phyloP scores from a whole-genome alignment of 1,284 basidiomycete genomes.

The Cryptococcus wingfieldii region DNA sequence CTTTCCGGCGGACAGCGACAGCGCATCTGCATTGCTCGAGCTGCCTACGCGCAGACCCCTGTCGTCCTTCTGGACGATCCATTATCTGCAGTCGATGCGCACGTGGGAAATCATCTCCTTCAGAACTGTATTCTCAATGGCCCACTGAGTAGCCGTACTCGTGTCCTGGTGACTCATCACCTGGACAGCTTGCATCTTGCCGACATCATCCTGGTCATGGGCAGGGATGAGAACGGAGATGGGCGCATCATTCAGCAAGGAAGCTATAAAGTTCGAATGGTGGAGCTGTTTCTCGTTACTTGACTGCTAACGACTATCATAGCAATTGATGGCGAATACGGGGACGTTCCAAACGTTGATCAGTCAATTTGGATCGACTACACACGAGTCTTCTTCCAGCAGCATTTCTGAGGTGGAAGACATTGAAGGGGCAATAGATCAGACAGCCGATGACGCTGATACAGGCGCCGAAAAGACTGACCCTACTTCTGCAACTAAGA shows the following conservation, averaged over 20 bases:
- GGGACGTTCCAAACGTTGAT: constrained; percentile 11
- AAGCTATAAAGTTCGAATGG: constrained; percentile 28
- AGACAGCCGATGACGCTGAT: background rate
- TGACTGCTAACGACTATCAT: background rate
- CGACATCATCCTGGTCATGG: constrained; percentile 27
- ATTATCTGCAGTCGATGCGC: constrained; percentile 66
- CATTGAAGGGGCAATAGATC: background rate
- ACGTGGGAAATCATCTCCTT: constrained; percentile 34
- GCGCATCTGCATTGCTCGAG: constrained; percentile 18
- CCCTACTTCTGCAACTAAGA: background rate
- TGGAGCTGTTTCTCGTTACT: background rate
- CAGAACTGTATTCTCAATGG: constrained; percentile 61
- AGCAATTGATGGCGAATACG: background rate
- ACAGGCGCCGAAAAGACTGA: no score
- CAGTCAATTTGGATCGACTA: constrained; percentile 7
- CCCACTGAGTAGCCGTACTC: constrained; percentile 59
- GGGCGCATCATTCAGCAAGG: constrained; percentile 28
- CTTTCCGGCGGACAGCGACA: constrained; percentile 24
- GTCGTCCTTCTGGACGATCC: constrained; percentile 32
- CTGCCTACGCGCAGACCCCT: constrained; percentile 12
- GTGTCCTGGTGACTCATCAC: constrained; percentile 67
- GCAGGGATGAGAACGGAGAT: constrained; percentile 10
- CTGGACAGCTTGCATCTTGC: constrained; percentile 56
- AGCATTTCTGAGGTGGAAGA: background rate
- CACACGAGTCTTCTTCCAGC: background rate